phyloP scores from a whole-genome alignment of 495 filamentous ascomycete genomes.

The Talaromyces wortmannii region DNA sequence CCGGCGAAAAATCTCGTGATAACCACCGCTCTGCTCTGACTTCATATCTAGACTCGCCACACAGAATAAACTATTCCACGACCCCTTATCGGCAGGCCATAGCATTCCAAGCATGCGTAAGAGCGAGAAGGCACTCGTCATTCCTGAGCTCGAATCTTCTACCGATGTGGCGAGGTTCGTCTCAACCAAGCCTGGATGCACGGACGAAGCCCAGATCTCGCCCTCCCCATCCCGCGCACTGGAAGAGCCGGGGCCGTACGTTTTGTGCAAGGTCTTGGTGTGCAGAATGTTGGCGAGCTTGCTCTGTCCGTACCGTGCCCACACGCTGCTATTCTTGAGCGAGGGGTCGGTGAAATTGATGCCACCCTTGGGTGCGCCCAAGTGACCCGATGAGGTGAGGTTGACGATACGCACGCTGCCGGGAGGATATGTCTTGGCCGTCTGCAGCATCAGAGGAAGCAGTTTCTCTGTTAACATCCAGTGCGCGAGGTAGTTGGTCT shows the following conservation, averaged over 20 bases:
- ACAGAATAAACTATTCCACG: conserved; percentile 32
- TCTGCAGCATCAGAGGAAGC: conserved; percentile 24
- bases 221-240: conserved; percentile 17
- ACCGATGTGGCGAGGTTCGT: conserved; percentile 20
- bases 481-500: conserved; percentile 40
- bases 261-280: conserved; percentile 17
- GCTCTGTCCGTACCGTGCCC: conserved; percentile 35
- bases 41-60: conserved; percentile 30
- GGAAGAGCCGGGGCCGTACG: conserved; percentile 26
- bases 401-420: conserved; percentile 32
- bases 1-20: conserved; percentile 15
- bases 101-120: conserved; percentile 16
- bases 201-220: conserved; percentile 29
- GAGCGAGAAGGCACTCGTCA: conserved; percentile 13
- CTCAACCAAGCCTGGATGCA: conserved; percentile 37
- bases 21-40: conserved; percentile 27
- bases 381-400: conserved; percentile 27
- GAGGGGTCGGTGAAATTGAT: conserved; percentile 25
- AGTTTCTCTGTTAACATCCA: conserved; percentile 32
- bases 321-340: conserved; percentile 9
- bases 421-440: conserved; percentile 11
- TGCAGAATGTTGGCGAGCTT: conserved; percentile 39
- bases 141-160: conserved; percentile 6
- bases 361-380: conserved; percentile 18
- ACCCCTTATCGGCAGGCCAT: conserved; percentile 25